These are phyloP conservation scores for Narthecium ossifragum DNA, from an alignment of 106 monocot genomes.

Conservation along the genomic window DNA sequence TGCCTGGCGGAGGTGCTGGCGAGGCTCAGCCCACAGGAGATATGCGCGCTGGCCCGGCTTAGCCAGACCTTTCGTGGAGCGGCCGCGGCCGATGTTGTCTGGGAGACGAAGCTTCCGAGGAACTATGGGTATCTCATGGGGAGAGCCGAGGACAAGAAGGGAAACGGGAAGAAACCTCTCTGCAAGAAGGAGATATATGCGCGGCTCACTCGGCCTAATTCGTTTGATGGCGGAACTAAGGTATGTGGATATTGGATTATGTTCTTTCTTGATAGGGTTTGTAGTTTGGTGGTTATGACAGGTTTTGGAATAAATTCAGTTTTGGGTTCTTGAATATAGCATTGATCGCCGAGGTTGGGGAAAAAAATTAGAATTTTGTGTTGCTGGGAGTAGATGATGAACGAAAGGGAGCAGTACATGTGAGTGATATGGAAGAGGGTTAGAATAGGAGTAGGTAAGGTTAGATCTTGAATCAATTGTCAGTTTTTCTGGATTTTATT, in stretches of 20 bases:
- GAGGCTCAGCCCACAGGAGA: constrained; percentile 59
- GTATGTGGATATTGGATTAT: constrained; percentile 14
- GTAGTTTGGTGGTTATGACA: too few relatives aligned
- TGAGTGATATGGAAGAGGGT: too few relatives aligned
- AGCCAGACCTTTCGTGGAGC: constrained; percentile 56
- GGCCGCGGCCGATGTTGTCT: constrained; percentile 57
- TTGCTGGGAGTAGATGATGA: too few relatives aligned
- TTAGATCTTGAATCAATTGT: too few relatives aligned
- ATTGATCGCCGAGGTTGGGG: too few relatives aligned
- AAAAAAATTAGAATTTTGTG: too few relatives aligned
- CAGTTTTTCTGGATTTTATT: too few relatives aligned
- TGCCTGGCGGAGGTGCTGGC: constrained; percentile 71
- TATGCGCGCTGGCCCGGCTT: constrained; percentile 56
- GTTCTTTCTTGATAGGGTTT: background rate
- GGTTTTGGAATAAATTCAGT: too few relatives aligned
- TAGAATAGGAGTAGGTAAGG: background rate
- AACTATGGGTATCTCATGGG: constrained; percentile 56
- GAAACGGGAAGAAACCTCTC: background rate
- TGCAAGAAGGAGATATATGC: constrained; percentile 79
- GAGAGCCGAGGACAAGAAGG: constrained; percentile 12
- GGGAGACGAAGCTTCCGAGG: constrained; percentile 72
- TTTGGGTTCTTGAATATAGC: too few relatives aligned
- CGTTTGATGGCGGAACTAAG: constrained; percentile 72
- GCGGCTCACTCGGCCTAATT: constrained; percentile 45
- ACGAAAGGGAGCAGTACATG: too few relatives aligned